Evolutionary conservation across 192 early-diverging fungal species (phyloP), one percentile per base, ranked within the genome.

Genomic region (Coemansia sp.): DNA sequence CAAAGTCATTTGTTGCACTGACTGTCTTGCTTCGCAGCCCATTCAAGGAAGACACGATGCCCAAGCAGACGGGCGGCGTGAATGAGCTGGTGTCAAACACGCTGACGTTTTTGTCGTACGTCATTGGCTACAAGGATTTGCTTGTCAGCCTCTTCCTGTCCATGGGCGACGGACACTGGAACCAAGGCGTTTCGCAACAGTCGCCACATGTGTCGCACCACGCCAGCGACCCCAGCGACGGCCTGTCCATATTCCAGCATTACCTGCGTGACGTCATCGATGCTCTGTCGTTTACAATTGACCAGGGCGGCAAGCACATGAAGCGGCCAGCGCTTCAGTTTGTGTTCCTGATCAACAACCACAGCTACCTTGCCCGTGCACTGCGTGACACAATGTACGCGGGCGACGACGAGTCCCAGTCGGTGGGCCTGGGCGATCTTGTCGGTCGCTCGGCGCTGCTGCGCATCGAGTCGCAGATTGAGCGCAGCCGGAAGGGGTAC

Each of bases 111-210:
- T 59, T 80, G 53, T 65, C 68, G 2, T 80, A 80, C 43, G 52
- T 74, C 21, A 80, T 80, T 25, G 59, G 59, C 47, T 80, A 80
- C 62, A 80, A 80, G 68, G 77, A 80, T 29, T 37, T 80, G 56
- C 68, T 80, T 14, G 67, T 66, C 37, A 71, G 62, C 49, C 57
- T 80, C 6, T 74, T 80, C 26, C 51, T 80, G 47, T 68, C 77
- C n/a, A 72, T 80, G 10, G 77, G 77, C 65, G 77, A 80, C 35
- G 77, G 72, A 25, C 68, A 74, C 59, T 80, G 77, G 77, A 74
- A 65, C 58, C 77, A 67, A 45, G 55, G 65, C n/a, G 52, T 50
- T 3, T 45, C 48, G 37, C 77, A 62, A 41, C 68, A 68, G 16
- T 47, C 62, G 25, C 52, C 64, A 0, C 55, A 62, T 55, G 48